A percentile compares a stretch with the other conserved stretches of the same genome.
Conservation (phyloP, 2,329 filamentous ascomycete species). For the Aureobasidium sp. region DNA sequence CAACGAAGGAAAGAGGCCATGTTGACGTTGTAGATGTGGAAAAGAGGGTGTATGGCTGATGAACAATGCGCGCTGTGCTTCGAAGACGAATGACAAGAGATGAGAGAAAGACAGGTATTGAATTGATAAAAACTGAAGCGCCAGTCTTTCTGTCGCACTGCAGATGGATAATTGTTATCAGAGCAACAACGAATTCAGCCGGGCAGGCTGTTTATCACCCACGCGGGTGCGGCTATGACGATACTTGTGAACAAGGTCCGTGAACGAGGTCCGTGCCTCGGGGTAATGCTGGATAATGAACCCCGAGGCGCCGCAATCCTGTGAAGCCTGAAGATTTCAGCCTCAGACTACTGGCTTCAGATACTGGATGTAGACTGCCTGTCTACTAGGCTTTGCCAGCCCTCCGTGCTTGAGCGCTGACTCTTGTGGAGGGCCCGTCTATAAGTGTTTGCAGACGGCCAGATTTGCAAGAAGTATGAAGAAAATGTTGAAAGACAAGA, state of each 20-base stretch:
- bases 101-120: background rate
- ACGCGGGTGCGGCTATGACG: background rate
- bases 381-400: too few species aligned
- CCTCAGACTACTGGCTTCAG: background rate
- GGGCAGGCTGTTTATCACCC: too few species aligned
- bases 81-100: background rate
- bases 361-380: too few species aligned
- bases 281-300: background rate
- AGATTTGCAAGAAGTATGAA: too few species aligned
- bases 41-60: background rate
- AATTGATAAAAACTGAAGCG: constrained; percentile 2
- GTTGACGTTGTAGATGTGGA: background rate
- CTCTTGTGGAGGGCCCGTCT: too few species aligned
- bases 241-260: too few species aligned
- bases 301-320: background rate
- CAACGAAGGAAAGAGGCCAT: constrained; percentile 13
- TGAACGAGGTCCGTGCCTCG: background rate
- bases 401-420: too few species aligned
- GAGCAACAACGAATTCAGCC: constrained; percentile 3
- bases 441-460: too few species aligned
- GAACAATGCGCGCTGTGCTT: background rate
- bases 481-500: too few species aligned
- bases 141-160: constrained; percentile 12
- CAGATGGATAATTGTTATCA: constrained; percentile 13
- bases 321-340: background rate